Base-by-base conservation (phyloP, 2,329 filamentous ascomycete genomes). In the Apiospora arundinis region DNA sequence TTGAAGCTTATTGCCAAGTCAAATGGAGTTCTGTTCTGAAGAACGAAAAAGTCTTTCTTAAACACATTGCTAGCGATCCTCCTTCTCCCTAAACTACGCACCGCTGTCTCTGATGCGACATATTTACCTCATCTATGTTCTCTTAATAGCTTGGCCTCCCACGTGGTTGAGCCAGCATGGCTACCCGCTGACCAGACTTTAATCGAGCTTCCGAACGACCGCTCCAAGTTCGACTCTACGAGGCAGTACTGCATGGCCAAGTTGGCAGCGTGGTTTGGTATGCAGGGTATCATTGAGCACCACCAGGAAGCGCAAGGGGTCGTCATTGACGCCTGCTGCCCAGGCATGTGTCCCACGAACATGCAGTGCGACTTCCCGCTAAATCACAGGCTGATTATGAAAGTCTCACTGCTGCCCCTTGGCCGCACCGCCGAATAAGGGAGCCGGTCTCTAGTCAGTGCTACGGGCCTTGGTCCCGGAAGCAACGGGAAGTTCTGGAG, bases 21-120 rank as follows among this genome's bases (percentile, higher is more conserved):
- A 4, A 6, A 32, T 32, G 32, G 32, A 3, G 32, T 32, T 32
- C 32, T 32, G 32, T 32, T 32, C 6, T 32, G 32, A 32, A 32
- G 6, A 32, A 6, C 32, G 32, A 3, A 32, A 32, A 6, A 32
- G 32, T 3, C 32, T 32, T 32, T 91, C 0, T 89, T 88, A 2
- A 90, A 87, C 0, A 82, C 85, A 7, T 80, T 90, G 0, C 79
- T 91, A 16, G 86, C 83, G 0, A 70, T 90, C 2, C 76, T 89
- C 0, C 81, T 91, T 32, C 79, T 88, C 1, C 85, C 85, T 0
- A 84, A 85, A 69, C 75, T 88, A 16, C 77, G 79, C 32, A 77
- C 74, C 7, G 82, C 82, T 42, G 80, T 81, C 21, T 75, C 77
- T 5, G 68, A 69, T 3, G 72, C 70, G 45, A 75, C 32, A 32